A percentile compares a stretch with the other conserved stretches of the same genome.
These are phyloP conservation scores for Trifolium dubium DNA, from an alignment of 306 rosid species.

Conservation along the genomic window DNA sequence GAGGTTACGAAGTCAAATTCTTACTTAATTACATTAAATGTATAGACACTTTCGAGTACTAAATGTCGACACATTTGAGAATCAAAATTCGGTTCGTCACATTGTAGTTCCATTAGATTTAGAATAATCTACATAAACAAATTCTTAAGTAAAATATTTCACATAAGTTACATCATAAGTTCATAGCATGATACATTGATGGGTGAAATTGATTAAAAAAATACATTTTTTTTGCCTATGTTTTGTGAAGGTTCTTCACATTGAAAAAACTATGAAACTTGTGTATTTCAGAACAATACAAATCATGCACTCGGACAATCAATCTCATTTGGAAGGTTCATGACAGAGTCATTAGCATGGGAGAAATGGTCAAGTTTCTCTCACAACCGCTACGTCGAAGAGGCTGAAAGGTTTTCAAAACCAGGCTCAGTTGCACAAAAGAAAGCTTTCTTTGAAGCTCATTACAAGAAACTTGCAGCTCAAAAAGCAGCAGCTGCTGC, in stretches of 20 bases:
- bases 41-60: no score
- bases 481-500: conserved; percentile 66
- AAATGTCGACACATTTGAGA: no score
- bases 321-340: conserved; percentile 86
- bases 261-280: conserved; percentile 50
- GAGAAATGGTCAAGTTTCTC: conserved; percentile 91
- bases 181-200: background rate
- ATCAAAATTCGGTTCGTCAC: no score
- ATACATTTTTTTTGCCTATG: background rate
- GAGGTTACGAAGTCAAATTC: no score
- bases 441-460: conserved; percentile 99
- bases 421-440: conserved; percentile 98
- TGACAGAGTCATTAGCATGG: conserved; percentile 82
- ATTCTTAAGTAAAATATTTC: background rate
- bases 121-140: background rate
- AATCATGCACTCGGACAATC: conserved; percentile 85
- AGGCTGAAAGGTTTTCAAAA: conserved; percentile 78
- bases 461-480: conserved; percentile 92
- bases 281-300: conserved; percentile 67
- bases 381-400: conserved; percentile 90
- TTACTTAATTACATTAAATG: no score
- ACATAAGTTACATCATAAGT: background rate
- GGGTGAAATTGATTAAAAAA: conserved; percentile 32
- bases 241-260: conserved; percentile 43
- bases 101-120: background rate